Evolutionary conservation across 805 yeast genomes (phyloP), one percentile per base, ranked within the genome.

Genomic region (Trichomonascus vanleenenianus): DNA sequence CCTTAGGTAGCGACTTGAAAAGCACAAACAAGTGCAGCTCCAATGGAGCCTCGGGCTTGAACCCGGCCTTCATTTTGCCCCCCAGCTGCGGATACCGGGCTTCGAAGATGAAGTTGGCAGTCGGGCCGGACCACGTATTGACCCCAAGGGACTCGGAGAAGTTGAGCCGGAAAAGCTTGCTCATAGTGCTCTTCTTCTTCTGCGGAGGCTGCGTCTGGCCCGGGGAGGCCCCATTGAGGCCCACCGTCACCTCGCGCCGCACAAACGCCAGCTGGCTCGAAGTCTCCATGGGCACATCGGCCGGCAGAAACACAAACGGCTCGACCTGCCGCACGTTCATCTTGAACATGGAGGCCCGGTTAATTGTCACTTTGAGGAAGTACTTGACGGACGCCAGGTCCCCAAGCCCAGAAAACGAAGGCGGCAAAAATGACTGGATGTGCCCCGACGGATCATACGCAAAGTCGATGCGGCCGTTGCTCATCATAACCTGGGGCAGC

Each of bases 321-420:
- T 70, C 70, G 40, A 56, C 57, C 9, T 70, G 58, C 33, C 84
- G 63, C 30, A 72, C 54, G 48, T 77, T 79, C 22, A 67, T 42
- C 45, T 72, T 71, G 46, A 76, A 63, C 30, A 77, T 55, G 2
- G 78, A 68, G 1, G 79, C 61, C 39, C 80, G 57, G 47, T 74
- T 75, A 36, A 79, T 79, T 0, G 85, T 79, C 8, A 71, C 83
- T 59, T 80, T 79, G 45, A 81, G 68, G 55, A 72, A 79, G 56
- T 80, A 80, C 46, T 69, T 65, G 42, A 78, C 60, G 9, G 54
- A 46, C 10, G 56, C 58, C 11, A 39, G 42, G 32, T 50, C 52
- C 30, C 54, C 54, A 42, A 56, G 16, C n/a, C 58, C 64, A 2
- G 61, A 51, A 16, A 61, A 43, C 15, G 65, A 57, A 18, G 67